These are phyloP conservation scores for Crithidia thermophila DNA, from an alignment of 208 protist genomes.

Conservation along the genomic window DNA sequence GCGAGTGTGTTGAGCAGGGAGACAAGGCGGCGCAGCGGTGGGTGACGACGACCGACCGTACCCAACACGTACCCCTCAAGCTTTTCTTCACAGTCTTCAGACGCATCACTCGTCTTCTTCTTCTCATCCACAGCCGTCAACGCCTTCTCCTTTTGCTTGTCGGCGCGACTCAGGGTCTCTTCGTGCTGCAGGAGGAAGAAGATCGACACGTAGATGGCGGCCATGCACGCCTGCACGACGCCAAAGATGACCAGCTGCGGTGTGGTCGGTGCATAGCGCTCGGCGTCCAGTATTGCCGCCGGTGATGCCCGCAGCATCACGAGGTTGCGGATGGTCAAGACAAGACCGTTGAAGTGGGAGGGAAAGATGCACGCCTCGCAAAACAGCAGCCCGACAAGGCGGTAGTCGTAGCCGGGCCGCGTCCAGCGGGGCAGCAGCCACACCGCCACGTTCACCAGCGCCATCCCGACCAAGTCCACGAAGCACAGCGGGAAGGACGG, in stretches of 20 bases:
- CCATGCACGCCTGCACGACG: slow-evolving; percentile 40
- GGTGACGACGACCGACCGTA: slow-evolving; percentile 35
- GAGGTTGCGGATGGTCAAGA: slow-evolving; percentile 63
- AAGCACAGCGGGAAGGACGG: slow-evolving; percentile 55
- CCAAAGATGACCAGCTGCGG: slow-evolving; percentile 43
- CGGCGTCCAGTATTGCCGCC: slow-evolving; percentile 41
- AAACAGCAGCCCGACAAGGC: slow-evolving; percentile 22
- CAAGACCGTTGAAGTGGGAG: slow-evolving; percentile 69
- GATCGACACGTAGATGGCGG: slow-evolving; percentile 38
- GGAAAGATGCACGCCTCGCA: slow-evolving; percentile 34
- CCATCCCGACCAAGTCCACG: slow-evolving; percentile 34
- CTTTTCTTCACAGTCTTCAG: too few relatives aligned
- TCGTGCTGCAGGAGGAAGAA: slow-evolving; percentile 39
- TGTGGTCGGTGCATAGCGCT: slow-evolving; percentile 41
- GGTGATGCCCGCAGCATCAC: slow-evolving; percentile 39
- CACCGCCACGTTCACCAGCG: slow-evolving; percentile 30
- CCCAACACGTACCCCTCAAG: slow-evolving; percentile 52
- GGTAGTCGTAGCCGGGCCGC: slow-evolving; percentile 36
- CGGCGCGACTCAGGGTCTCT: slow-evolving; percentile 15
- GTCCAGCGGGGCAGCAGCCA: slow-evolving; percentile 49
- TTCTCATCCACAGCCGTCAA: slow-evolving; percentile 2
- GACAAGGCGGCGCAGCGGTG: slow-evolving; percentile 12
- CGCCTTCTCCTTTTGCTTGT: slow-evolving; percentile 7
- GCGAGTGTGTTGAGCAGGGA: slow-evolving; percentile 5
- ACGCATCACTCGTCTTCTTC: not conserved